phyloP scores from a whole-genome alignment of 2,329 filamentous ascomycete genomes.

The Leptographium wingfieldii region DNA sequence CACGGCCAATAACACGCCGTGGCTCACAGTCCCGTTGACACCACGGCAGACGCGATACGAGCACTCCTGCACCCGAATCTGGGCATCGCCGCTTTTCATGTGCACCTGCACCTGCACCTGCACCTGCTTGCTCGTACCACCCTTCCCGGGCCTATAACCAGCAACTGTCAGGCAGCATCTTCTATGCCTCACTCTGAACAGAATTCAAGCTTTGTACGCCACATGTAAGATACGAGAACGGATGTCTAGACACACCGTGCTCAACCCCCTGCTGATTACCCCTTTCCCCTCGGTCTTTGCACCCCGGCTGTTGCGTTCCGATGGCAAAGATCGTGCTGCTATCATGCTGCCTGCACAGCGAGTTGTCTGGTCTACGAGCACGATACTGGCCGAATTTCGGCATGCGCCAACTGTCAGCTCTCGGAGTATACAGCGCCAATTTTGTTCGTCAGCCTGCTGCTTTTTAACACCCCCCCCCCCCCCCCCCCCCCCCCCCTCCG shows the following conservation, averaged over 20 bases:
- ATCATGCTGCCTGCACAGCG: too few species aligned
- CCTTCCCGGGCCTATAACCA: too few species aligned
- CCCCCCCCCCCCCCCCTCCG: background rate
- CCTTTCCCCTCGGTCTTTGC: too few species aligned
- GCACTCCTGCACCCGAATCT: background rate
- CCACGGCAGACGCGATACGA: background rate
- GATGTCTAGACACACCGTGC: too few species aligned
- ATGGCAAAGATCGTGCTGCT: too few species aligned
- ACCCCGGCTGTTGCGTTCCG: too few species aligned
- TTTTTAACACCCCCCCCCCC: background rate
- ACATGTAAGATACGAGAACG: too few species aligned
- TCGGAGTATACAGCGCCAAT: background rate
- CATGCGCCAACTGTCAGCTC: background rate
- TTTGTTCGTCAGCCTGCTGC: background rate
- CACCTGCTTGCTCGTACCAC: background rate
- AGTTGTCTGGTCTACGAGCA: background rate
- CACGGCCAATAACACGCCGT: conserved; percentile 4
- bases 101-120: background rate
- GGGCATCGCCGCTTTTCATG: background rate
- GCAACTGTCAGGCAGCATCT: too few species aligned
- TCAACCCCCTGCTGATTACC: too few species aligned
- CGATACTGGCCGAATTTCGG: background rate
- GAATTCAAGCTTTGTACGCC: too few species aligned
- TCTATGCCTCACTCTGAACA: too few species aligned
- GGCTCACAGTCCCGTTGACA: background rate